These are phyloP conservation scores for Apiotrichum gamsii DNA, from an alignment of 1,284 basidiomycete genomes.

Conservation along the genomic window DNA sequence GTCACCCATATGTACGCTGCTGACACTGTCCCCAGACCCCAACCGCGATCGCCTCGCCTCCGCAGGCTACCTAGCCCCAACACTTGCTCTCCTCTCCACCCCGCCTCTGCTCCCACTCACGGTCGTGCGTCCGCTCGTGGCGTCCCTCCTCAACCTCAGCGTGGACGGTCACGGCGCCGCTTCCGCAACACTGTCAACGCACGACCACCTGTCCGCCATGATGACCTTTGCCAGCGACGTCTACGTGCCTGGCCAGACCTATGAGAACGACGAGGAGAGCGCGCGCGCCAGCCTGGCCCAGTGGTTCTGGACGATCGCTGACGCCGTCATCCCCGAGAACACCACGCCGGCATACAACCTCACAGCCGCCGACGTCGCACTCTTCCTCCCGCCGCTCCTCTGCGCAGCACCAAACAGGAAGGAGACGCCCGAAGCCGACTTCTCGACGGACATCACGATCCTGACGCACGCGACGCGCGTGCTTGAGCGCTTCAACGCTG, in stretches of 20 bases:
- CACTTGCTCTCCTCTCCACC: background rate
- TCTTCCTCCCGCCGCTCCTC: conserved; percentile 1
- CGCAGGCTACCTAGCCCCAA: conserved; percentile 14
- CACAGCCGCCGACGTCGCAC: background rate
- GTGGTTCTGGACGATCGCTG: conserved; percentile 1
- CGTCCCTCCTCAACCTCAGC: conserved; percentile 33
- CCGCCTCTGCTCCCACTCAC: background rate
- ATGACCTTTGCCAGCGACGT: background rate
- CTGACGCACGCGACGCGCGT: conserved; percentile 2
- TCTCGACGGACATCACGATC: conserved; percentile 1
- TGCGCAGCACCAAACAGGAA: background rate
- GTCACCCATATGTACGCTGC: background rate
- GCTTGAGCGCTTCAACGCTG: conserved; percentile 3
- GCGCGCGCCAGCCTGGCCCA: background rate
- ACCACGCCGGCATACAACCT: background rate
- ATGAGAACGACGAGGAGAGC: background rate
- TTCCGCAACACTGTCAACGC: background rate
- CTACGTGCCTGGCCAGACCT: conserved; percentile 2
- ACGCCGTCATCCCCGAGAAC: background rate
- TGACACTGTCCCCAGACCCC: conserved; percentile 16
- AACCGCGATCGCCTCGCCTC: conserved; percentile 20
- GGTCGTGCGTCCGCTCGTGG: conserved; percentile 19
- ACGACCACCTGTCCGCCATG: background rate
- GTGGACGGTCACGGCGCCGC: conserved; percentile 13
- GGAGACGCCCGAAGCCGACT: background rate